Conservation (phyloP, 495 filamentous ascomycete species). For the Aspergillus sclerotioniger region DNA sequence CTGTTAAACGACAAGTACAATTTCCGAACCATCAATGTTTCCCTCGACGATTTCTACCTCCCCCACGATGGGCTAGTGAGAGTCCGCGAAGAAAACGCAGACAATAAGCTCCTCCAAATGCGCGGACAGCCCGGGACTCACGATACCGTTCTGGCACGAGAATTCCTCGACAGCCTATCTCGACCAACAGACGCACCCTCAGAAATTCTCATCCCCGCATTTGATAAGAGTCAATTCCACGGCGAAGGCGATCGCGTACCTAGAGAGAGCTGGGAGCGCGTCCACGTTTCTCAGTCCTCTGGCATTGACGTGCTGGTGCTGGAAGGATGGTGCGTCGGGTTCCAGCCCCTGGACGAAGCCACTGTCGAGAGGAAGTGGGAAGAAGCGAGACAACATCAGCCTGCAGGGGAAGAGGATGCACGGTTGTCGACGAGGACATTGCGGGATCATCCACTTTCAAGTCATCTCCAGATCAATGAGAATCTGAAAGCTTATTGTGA, state of each 20-base stretch:
- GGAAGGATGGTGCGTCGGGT: conserved; percentile 2
- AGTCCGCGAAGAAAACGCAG: not conserved
- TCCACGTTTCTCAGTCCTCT: not conserved
- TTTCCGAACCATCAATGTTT: conserved; percentile 1
- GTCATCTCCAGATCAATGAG: not conserved
- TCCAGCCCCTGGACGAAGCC: not conserved
- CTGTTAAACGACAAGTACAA: not conserved
- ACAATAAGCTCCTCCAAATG: not conserved
- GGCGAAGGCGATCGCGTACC: not conserved
- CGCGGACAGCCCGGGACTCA: not conserved
- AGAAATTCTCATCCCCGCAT: not conserved
- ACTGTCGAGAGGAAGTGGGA: not conserved
- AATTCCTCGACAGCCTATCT: not conserved
- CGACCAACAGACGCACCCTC: not conserved
- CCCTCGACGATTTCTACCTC: not conserved
- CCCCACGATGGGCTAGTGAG: not conserved
- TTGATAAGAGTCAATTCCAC: not conserved
- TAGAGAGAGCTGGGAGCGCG: not conserved
- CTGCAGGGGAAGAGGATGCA: not conserved
- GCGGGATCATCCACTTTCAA: not conserved
- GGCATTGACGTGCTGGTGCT: not conserved
- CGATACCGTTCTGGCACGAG: not conserved
- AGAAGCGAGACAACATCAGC: not conserved
- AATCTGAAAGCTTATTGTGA: not conserved
- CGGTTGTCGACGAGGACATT: not conserved